These are phyloP conservation scores for Monoraphidium neglectum DNA, from an alignment of 139 green algal genomes.

Conservation along the genomic window DNA sequence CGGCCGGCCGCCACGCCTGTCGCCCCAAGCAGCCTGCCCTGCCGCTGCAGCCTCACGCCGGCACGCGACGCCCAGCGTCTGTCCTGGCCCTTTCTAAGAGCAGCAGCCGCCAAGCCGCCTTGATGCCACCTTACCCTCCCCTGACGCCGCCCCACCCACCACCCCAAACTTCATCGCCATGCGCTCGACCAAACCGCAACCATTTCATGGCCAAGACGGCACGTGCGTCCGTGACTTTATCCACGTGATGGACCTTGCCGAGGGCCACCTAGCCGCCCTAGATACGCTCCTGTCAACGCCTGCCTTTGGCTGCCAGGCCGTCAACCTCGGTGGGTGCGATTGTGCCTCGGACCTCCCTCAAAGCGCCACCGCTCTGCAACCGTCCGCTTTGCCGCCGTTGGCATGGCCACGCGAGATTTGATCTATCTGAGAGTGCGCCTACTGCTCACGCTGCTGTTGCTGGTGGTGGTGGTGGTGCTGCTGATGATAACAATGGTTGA, in stretches of 20 bases:
- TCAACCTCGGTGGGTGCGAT: slow-evolving; percentile 87
- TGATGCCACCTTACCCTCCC: too few relatives aligned
- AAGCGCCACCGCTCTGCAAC: neutral
- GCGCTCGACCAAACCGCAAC: too few relatives aligned
- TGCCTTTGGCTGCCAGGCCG: slow-evolving; percentile 71
- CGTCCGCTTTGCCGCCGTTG: neutral
- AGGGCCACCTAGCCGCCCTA: slow-evolving; percentile 89
- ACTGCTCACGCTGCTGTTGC: too few relatives aligned
- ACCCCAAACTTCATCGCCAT: slow-evolving; percentile 1
- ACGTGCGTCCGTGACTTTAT: slow-evolving; percentile 98
- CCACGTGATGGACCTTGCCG: slow-evolving; percentile 94
- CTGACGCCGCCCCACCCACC: too few relatives aligned
- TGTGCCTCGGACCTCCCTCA: neutral
- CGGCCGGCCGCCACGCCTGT: too few relatives aligned
- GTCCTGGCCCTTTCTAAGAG: too few relatives aligned
- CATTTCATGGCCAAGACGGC: too few relatives aligned
- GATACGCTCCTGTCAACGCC: slow-evolving; percentile 66
- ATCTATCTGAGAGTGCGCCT: neutral
- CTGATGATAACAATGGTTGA: too few relatives aligned
- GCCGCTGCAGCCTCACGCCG: too few relatives aligned
- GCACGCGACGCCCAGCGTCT: too few relatives aligned
- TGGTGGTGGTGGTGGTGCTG: neutral
- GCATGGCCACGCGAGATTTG: neutral
- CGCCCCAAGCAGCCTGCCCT: too few relatives aligned
- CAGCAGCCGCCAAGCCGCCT: too few relatives aligned